These are phyloP conservation scores for Teratosphaeria nubilosa DNA, from an alignment of 2,329 filamentous ascomycete genomes.

Conservation along the genomic window DNA sequence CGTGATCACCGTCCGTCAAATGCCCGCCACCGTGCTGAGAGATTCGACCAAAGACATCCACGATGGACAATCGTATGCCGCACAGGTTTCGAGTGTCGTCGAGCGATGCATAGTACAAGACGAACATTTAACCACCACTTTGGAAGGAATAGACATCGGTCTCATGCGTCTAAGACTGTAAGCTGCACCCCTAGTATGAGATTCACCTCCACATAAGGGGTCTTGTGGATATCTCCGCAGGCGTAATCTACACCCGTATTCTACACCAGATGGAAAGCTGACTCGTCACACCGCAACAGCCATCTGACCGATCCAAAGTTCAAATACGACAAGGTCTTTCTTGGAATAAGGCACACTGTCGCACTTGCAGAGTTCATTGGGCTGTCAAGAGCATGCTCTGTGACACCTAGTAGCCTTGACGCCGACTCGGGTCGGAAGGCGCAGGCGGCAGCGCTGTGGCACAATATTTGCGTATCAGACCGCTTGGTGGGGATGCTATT, in stretches of 20 bases:
- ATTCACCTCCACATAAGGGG: background rate
- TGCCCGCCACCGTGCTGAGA: background rate
- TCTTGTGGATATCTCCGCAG: background rate
- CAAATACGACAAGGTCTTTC: slow-evolving; percentile 22
- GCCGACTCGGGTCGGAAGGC: background rate
- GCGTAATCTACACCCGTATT: background rate
- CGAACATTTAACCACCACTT: slow-evolving; percentile 1
- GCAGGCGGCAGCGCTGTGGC: background rate
- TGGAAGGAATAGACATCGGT: slow-evolving; percentile 4
- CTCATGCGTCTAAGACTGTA: slow-evolving; percentile 3
- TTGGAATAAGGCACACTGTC: slow-evolving; percentile 25
- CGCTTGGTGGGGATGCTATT: slow-evolving; percentile 6
- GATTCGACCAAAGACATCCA: background rate
- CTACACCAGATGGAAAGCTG: background rate
- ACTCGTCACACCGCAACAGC: slow-evolving; percentile 8
- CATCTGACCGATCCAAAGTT: slow-evolving; percentile 25
- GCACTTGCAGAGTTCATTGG: slow-evolving; percentile 29
- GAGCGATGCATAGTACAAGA: slow-evolving; percentile 1
- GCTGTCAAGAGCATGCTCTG: slow-evolving; percentile 8
- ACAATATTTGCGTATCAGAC: slow-evolving; percentile 2
- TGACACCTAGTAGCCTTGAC: background rate
- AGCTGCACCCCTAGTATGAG: background rate
- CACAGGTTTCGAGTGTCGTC: slow-evolving; percentile 1
- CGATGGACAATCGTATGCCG: background rate
- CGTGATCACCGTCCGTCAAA: slow-evolving; percentile 1